Evolutionary conservation across 345 rosid genomes (phyloP).

Genomic region (Syzygium grande): DNA sequence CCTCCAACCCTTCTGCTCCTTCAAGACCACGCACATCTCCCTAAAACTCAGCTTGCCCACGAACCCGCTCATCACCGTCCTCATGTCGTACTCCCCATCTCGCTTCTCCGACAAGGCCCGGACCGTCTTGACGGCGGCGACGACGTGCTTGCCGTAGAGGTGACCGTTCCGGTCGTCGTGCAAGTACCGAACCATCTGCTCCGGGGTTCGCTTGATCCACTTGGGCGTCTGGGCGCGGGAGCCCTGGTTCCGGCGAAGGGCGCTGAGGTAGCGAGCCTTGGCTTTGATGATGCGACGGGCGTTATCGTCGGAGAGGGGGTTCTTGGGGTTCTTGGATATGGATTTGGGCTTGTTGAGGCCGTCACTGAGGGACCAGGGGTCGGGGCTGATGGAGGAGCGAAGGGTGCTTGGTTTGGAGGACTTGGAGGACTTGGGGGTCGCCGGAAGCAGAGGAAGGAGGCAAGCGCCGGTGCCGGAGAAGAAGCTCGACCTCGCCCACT

Average conservation of each 20-base stretch:
- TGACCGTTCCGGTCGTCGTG: slow-evolving; percentile 70
- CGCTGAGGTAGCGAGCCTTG: slow-evolving; percentile 64
- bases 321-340: slow-evolving; percentile 47
- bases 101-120: slow-evolving; percentile 38
- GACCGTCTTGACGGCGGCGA: slow-evolving; percentile 74
- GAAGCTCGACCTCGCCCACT: slow-evolving; percentile 6
- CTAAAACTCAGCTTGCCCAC: slow-evolving; percentile 69
- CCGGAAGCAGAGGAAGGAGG: slow-evolving; percentile 10
- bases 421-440: background rate
- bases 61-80: slow-evolving; percentile 67
- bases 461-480: slow-evolving; percentile 8
- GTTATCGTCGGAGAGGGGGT: slow-evolving; percentile 70
- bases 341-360: slow-evolving; percentile 63
- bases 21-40: slow-evolving; percentile 91
- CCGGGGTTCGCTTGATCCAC: slow-evolving; percentile 84
- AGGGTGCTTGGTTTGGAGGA: slow-evolving; percentile 8
- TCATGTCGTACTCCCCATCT: slow-evolving; percentile 50
- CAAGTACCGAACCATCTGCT: slow-evolving; percentile 84
- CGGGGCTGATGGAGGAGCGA: slow-evolving; percentile 42
- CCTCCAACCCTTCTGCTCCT: slow-evolving; percentile 79
- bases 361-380: slow-evolving; percentile 85
- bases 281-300: slow-evolving; percentile 77
- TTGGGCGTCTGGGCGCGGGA: slow-evolving; percentile 61
- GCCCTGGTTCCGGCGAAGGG: slow-evolving; percentile 68
- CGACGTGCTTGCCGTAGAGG: slow-evolving; percentile 74